Evolutionary conservation across 1,139 yeast genomes (phyloP), one percentile per base, ranked within the genome.

Genomic region (Yamadazyma aaseri): DNA sequence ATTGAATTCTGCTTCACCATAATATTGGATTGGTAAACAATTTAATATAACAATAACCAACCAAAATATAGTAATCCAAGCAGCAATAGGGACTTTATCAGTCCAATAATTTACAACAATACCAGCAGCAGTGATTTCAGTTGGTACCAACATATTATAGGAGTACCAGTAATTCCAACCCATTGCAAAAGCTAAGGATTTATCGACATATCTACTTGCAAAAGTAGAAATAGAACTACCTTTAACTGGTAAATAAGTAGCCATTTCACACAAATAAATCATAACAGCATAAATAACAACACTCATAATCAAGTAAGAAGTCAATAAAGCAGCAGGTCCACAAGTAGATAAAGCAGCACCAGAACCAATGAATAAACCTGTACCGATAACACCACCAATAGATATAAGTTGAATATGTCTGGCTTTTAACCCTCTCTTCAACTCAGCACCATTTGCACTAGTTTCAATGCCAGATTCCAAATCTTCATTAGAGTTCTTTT

Each of bases 121-220:
- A 49, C 84, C 84, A 26, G 82, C 87, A n/a, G 86, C 83, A 2
- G 85, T 82, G 33, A 85, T 76, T 56, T 85, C 95, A 49, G 79
- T 84, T 1, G 95, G 94, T 32, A 85, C 81, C 73, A 25, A 83
- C 78, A 51, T 87, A 77, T 52, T 83, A 81, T 48, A 83, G 64
- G 49, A 84, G 66, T 49, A 56, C 80, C 86, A 83, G 50, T 82
- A 86, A 56, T 85, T 84, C 81, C 87, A 81, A 17, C 89, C 85
- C 12, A 86, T 81, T 64, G 81, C 82, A 41, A 83, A 76, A 41
- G 84, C 90, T 36, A 81, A 64, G 1, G 92, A 81, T 39, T 79
- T 83, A 57, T 73, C 79, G 32, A 73, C 74, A 42, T 66, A 71
- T 33, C 46, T 43, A 6, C 73, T 74, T 1, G 76, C 73, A 64